Base-by-base conservation (phyloP, 179 eudicot species). In the Pouteria campechiana region DNA sequence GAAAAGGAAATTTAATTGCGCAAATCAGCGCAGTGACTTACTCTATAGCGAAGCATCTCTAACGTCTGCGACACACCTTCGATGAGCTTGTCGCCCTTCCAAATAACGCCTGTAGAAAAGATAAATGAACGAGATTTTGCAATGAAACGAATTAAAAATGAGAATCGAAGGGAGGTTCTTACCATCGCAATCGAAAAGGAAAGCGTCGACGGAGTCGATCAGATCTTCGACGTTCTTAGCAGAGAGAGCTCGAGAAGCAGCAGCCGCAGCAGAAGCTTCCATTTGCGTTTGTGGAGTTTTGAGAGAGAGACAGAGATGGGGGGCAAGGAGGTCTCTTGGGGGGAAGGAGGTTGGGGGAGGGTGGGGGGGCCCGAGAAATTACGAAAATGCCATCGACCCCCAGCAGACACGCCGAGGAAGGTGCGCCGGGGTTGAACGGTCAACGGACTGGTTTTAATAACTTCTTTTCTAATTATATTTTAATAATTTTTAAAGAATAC, bases 121-220 rank as follows among this genome's bases (percentile, higher is more conserved):
- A 4, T n/a, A 3, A 12, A 29, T 11, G 32, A 25, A 22, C 0
- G 7, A 21, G 16, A 17, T 25, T 29, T 13, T 34, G n/a, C 9
- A 17, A 28, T 16, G 5, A 22, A 8, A 2, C 21, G 4, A 8
- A n/a, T n/a, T 35, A 29, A 6, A 5, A 16, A 11, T 1, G 33
- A 11, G 22, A 11, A 8, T 5, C 16, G 6, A 32, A 6, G 1
- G 28, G 25, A 11, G 17, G 23, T n/a, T n/a, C 10, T 5, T 14
- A 82, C 93, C 93, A 48, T 85, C 95, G 63, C 93, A 85, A 41
- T 85, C 95, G 50, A 85, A 85, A 44, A 85, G 77, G 48, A 85
- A 78, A 6, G 72, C 84, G 20, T 85, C 88, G 0, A 81, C 78
- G 14, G 77, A 65, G 25, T 70, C 54, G 28, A 67, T 17, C 25